A percentile compares a stretch with the other conserved stretches of the same genome.
Evolutionary conservation across 139 green algal species (phyloP).

Genomic region (Dunaliella primolecta): DNA sequence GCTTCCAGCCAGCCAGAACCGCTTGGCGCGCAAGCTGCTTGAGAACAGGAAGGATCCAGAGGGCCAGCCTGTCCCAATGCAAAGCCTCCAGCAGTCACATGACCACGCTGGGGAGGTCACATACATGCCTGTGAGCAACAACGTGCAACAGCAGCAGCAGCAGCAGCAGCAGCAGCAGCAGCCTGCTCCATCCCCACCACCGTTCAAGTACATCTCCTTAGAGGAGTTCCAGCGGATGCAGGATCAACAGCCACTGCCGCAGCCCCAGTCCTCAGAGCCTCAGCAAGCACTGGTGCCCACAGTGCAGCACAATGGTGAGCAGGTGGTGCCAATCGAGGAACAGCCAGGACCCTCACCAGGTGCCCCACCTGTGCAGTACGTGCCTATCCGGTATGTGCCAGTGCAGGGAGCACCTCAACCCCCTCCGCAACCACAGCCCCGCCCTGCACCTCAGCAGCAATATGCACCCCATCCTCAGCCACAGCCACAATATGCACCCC

Average conservation of each 20-base stretch:
- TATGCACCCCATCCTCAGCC: not conserved
- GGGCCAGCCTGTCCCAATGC: no score
- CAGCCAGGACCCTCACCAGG: not conserved
- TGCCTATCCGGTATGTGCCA: not conserved
- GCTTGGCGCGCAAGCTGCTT: no score
- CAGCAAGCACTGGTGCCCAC: not conserved
- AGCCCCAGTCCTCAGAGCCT: not conserved
- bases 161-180: no score
- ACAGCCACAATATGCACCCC: not conserved
- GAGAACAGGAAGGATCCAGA: no score
- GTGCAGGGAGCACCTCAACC: not conserved
- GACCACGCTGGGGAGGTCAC: no score
- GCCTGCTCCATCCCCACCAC: no score
- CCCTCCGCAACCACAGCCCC: not conserved
- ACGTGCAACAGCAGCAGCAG: no score
- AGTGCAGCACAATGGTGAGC: not conserved
- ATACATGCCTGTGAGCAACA: no score
- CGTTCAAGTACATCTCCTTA: not conserved
- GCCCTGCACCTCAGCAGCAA: not conserved
- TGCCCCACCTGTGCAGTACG: not conserved
- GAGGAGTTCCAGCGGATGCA: no score
- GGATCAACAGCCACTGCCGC: no score
- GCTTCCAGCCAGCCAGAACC: no score
- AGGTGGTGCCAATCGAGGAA: not conserved
- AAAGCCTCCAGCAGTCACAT: no score